phyloP scores from a whole-genome alignment of 805 yeast genomes.

The Wickerhamomyces chambardii region DNA sequence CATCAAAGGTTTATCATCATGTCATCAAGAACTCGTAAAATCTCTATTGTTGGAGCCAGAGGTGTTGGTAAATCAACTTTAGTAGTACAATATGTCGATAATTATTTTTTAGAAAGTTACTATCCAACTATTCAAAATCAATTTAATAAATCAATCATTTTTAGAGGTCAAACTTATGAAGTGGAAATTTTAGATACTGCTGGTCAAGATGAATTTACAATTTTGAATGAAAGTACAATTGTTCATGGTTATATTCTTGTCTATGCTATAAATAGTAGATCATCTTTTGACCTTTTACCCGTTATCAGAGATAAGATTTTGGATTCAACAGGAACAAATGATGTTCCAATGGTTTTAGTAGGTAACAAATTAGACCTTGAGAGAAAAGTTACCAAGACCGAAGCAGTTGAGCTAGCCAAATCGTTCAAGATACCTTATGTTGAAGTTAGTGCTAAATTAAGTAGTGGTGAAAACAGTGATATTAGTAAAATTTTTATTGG shows the following conservation, averaged over 20 bases:
- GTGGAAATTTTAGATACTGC: conserved; percentile 89
- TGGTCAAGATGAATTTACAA: conserved; percentile 85
- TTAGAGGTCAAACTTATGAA: conserved; percentile 67
- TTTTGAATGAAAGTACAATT: conserved; percentile 68
- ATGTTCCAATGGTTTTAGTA: conserved; percentile 71
- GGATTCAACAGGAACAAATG: conserved; percentile 54
- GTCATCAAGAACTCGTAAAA: conserved; percentile 43
- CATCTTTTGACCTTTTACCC: conserved; percentile 68
- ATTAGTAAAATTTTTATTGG: conserved; percentile 53
- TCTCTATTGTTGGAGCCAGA: conserved; percentile 82
- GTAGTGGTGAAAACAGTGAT: conserved; percentile 69
- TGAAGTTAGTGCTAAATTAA: conserved; percentile 78
- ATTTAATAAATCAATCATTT: conserved; percentile 58
- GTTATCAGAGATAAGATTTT: conserved; percentile 78
- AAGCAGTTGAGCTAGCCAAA: conserved; percentile 54
- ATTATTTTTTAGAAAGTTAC: conserved; percentile 80
- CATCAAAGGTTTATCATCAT: too few relatives aligned
- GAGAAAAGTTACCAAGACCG: conserved; percentile 53
- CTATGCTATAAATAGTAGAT: conserved; percentile 71
- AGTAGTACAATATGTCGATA: conserved; percentile 79
- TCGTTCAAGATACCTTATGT: conserved; percentile 63
- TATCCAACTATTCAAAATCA: conserved; percentile 90
- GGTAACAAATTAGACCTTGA: conserved; percentile 72
- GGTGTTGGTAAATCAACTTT: conserved; percentile 85
- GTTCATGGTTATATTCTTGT: conserved; percentile 79